Evolutionary conservation across 2,329 filamentous ascomycete species (phyloP).

Genomic region (Venturia pyrina): DNA sequence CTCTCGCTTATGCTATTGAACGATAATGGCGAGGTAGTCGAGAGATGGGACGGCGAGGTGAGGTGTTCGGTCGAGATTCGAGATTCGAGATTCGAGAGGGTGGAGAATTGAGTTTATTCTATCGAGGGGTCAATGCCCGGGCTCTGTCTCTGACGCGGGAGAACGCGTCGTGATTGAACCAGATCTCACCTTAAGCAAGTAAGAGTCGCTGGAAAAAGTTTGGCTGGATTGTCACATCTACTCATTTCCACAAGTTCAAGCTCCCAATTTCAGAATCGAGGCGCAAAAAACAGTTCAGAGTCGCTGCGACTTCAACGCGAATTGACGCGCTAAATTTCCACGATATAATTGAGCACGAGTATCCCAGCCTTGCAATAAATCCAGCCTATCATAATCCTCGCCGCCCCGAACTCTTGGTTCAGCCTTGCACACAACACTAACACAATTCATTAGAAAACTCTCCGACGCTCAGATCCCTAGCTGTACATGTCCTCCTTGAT

Average conservation of each 20-base stretch:
- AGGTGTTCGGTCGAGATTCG: background rate
- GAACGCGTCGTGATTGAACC: background rate
- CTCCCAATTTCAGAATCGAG: background rate
- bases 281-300: background rate
- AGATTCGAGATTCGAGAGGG: background rate
- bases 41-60: too few relatives aligned
- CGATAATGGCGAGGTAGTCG: too few relatives aligned
- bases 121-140: background rate
- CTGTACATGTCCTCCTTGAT: background rate
- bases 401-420: background rate
- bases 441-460: background rate
- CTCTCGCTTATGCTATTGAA: background rate
- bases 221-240: background rate
- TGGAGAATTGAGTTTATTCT: background rate
- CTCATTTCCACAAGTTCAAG: background rate
- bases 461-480: background rate
- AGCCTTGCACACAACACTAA: background rate
- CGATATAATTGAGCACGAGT: background rate
- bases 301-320: background rate
- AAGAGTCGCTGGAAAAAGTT: too few relatives aligned
- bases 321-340: background rate
- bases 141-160: background rate
- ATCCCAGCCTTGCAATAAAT: background rate
- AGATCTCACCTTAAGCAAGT: background rate
- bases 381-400: background rate